Percentiles rank a stretch among this genome's conserved stretches.
Evolutionary conservation across 2,329 filamentous ascomycete species (phyloP).

Genomic region (Malbranchea zuffiana): DNA sequence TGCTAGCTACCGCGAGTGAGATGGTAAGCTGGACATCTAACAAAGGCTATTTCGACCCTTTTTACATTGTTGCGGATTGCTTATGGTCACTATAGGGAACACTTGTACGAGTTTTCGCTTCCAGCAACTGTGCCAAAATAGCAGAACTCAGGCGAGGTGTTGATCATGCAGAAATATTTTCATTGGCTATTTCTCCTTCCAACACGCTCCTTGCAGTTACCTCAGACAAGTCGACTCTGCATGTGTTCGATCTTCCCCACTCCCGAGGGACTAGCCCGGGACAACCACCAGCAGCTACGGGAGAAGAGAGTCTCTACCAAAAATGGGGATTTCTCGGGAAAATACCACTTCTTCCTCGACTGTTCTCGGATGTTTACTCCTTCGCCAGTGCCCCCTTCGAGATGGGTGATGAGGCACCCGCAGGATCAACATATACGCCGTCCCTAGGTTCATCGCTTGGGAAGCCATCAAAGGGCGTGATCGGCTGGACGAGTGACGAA

Average conservation of each 20-base stretch:
- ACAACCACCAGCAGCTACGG: constrained; percentile 14
- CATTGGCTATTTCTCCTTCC: constrained; percentile 74
- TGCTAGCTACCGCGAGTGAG: constrained; percentile 84
- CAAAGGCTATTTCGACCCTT: background rate
- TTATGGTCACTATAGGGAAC: constrained; percentile 51
- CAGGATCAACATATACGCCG: constrained; percentile 33
- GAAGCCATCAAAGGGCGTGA: constrained; percentile 64
- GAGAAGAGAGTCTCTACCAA: constrained; percentile 45
- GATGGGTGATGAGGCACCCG: constrained; percentile 59
- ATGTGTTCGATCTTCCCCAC: constrained; percentile 75
- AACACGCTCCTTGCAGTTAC: constrained; percentile 76
- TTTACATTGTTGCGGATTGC: background rate
- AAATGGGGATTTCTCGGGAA: constrained; percentile 81
- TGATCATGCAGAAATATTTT: constrained; percentile 78
- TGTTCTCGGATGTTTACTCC: constrained; percentile 84
- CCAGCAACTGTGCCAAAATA: constrained; percentile 65
- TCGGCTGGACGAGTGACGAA: constrained; percentile 72
- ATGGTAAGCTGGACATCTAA: constrained; percentile 40
- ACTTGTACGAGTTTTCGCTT: constrained; percentile 74
- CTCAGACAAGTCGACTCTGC: constrained; percentile 90
- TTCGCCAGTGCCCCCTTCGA: constrained; percentile 73
- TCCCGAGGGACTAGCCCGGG: constrained; percentile 28
- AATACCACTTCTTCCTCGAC: constrained; percentile 70
- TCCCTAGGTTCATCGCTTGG: constrained; percentile 44
- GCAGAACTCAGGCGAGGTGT: constrained; percentile 80